phyloP scores from a whole-genome alignment of 192 early-diverging fungal species.

The Backusella morwellensis region DNA sequence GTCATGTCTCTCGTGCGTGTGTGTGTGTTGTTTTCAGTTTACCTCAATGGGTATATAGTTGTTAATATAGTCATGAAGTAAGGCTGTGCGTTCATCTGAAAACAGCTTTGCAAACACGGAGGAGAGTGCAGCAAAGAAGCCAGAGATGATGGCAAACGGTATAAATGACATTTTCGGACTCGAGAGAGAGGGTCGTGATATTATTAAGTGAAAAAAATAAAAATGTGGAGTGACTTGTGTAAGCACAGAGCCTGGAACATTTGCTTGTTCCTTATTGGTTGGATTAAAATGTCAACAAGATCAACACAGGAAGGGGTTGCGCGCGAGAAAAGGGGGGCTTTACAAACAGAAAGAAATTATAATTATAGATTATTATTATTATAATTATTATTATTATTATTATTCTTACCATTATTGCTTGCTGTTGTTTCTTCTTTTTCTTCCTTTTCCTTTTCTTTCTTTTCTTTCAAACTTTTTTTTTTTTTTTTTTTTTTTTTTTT shows the following conservation, averaged over 20 bases:
- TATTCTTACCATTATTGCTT: neutral
- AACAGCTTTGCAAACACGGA: conserved; percentile 83
- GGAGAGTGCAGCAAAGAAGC: conserved; percentile 71
- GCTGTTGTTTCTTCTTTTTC: neutral
- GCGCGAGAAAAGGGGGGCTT: neutral
- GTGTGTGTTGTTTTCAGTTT: neutral
- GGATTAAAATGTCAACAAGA: conserved; percentile 4
- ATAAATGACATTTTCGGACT: conserved; percentile 32
- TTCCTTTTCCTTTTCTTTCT: neutral
- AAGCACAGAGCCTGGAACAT: neutral
- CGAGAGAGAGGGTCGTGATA: neutral
- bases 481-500: neutral
- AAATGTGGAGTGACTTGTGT: neutral
- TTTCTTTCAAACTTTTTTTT: too few species aligned
- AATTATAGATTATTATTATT: too few species aligned
- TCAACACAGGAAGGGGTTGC: neutral
- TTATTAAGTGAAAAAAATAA: neutral
- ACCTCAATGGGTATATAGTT: conserved; percentile 22
- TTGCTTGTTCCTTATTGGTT: neutral
- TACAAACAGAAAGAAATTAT: neutral
- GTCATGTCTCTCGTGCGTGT: too few species aligned
- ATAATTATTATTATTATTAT: neutral
- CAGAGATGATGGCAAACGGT: conserved; percentile 56
- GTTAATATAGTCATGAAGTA: conserved; percentile 24
- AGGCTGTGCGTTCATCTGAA: conserved; percentile 49